Evolutionary conservation across 2,329 filamentous ascomycete genomes (phyloP).

Genomic region (Sphaceloma murrayae): DNA sequence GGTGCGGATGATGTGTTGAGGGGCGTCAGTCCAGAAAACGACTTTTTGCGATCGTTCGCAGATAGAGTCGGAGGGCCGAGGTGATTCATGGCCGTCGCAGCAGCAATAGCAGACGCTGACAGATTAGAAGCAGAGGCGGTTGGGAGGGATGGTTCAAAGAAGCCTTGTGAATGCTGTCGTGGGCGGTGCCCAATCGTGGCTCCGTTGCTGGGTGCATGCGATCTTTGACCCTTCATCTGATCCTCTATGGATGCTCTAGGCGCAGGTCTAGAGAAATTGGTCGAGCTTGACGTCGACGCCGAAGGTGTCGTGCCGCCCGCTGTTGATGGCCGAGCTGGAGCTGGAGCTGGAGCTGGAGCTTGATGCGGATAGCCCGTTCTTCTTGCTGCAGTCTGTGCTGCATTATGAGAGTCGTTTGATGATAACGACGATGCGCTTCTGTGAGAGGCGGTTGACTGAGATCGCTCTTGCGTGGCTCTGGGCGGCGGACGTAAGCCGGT

Average conservation of each 20-base stretch:
- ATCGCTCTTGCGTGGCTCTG: conserved; percentile 20
- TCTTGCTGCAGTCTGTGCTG: conserved; percentile 27
- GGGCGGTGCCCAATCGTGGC: conserved; percentile 43
- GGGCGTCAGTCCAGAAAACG: conserved; percentile 59
- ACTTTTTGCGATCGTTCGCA: conserved; percentile 50
- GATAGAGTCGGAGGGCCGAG: conserved; percentile 24
- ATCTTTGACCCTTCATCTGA: conserved; percentile 24
- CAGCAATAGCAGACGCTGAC: conserved; percentile 67
- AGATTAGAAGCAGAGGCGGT: conserved; percentile 30
- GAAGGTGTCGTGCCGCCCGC: conserved; percentile 26
- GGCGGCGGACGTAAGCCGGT: conserved; percentile 14
- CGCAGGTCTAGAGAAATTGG: conserved; percentile 28
- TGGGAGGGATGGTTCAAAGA: conserved; percentile 65
- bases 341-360: conserved; percentile 23
- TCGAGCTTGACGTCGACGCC: conserved; percentile 26
- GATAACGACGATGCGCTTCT: conserved; percentile 30
- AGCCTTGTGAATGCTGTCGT: conserved; percentile 63
- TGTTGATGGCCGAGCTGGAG: conserved; percentile 26
- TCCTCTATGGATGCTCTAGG: conserved; percentile 29
- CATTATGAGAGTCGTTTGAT: conserved; percentile 33
- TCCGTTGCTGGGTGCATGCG: conserved; percentile 23
- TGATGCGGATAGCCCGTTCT: conserved; percentile 32
- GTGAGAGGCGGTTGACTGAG: conserved; percentile 28
- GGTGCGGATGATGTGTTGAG: conserved; percentile 27
- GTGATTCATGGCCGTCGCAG: conserved; percentile 62